Evolutionary conservation across 768 basidiomycete genomes (phyloP), one percentile per base, ranked within the genome.

Genomic region (Mycena rosella): DNA sequence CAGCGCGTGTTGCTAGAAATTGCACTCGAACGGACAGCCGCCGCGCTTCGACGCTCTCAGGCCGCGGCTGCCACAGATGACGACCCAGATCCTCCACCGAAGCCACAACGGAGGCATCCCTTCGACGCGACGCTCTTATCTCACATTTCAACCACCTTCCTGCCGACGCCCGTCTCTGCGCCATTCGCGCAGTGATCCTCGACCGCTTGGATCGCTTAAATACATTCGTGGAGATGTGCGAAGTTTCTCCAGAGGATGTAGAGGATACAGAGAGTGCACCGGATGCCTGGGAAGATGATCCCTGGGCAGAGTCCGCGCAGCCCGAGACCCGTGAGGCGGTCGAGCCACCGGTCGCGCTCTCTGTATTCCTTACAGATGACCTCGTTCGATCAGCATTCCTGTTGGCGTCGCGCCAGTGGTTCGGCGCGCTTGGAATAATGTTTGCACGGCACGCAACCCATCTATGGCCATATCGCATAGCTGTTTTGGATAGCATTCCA

Each of bases 231-330:
- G 86, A 91, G 72, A 84, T 94, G 71, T 86, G 79, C 73, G 83
- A 84, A 68, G 81, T 77, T 24, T 70, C 81, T 15, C 76, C 84
- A 27, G 65, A 38, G 44, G 80, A 78, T 10, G 76, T 79, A 34
- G 76, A 82, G 15, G 83, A 84, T 14, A 79, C 78, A 13, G 88
- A 89, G 58, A 84, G 85, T 60, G 82, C 83, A 24, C 83, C 84
- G 60, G 88, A 88, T 45, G 91, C 91, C 57, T 93, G 91, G 92
- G 88, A 89, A 72, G 92, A 91, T 72, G 91, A 93, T 75, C 91
- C 92, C 15, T 94, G 92, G 91, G 89, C 83, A 40, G 90, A 93
- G 51, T 78, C 82, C 0, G 75, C 74, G 40, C 78, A 80, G 49
- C 74, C 74, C 26, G 69, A 73, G 18, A 64, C 76, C 44, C 62